Evolutionary conservation across 2,329 filamentous ascomycete species (phyloP).

Genomic region (Monilinia polystroma): DNA sequence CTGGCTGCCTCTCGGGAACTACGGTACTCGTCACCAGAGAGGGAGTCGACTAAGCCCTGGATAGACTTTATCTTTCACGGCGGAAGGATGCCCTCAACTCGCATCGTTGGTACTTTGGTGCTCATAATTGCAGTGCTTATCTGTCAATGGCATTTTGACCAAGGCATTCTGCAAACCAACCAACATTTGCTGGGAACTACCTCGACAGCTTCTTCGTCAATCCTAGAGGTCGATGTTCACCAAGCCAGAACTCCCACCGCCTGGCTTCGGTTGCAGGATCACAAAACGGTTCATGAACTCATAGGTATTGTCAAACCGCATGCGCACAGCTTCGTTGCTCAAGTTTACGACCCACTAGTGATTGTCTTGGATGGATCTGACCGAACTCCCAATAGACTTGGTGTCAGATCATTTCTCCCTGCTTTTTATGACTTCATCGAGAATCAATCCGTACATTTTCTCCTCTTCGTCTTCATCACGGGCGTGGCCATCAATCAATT

Average conservation of each 20-base stretch:
- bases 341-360: constrained; percentile 71
- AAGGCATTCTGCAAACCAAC: constrained; percentile 44
- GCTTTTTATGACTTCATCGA: constrained; percentile 67
- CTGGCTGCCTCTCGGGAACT: constrained; percentile 47
- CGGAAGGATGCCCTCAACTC: constrained; percentile 66
- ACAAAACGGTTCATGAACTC: constrained; percentile 73
- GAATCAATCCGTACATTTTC: constrained; percentile 57
- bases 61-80: constrained; percentile 60
- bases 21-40: constrained; percentile 29
- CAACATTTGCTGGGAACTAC: neutral
- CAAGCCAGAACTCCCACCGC: constrained; percentile 73
- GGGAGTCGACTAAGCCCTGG: constrained; percentile 51
- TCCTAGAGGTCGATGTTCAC: constrained; percentile 61
- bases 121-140: constrained; percentile 71
- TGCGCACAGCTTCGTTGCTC: constrained; percentile 69
- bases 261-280: constrained; percentile 75
- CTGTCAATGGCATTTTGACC: constrained; percentile 73
- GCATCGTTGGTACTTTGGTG: constrained; percentile 72
- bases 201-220: constrained; percentile 36
- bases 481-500: constrained; percentile 66
- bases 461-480: constrained; percentile 61
- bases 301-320: constrained; percentile 73
- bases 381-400: constrained; percentile 53
- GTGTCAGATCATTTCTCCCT: constrained; percentile 50
- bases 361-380: constrained; percentile 70